phyloP scores from a whole-genome alignment of 495 filamentous ascomycete genomes.

The Chlorociboria aeruginascens region DNA sequence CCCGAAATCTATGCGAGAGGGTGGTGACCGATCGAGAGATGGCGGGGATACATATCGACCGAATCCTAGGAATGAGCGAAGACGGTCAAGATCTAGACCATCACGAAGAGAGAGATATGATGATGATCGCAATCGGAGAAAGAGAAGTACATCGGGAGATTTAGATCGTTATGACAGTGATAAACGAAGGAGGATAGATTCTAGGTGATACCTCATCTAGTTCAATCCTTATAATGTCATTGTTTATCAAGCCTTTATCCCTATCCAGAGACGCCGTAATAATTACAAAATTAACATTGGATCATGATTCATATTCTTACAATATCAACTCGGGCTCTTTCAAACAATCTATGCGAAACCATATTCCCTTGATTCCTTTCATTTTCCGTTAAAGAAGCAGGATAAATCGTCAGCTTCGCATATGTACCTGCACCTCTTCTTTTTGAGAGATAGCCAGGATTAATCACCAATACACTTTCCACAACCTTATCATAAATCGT shows the following conservation, averaged over 20 bases:
- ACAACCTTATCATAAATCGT: constrained; percentile 37
- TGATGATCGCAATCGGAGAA: constrained; percentile 41
- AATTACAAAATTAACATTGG: not conserved
- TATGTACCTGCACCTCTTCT: constrained; percentile 69
- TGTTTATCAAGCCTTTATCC: not conserved
- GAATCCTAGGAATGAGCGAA: constrained; percentile 1
- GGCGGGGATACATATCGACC: constrained; percentile 21
- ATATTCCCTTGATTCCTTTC: constrained; percentile 31
- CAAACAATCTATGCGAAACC: constrained; percentile 55
- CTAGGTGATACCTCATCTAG: constrained; percentile 8
- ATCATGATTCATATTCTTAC: constrained; percentile 47
- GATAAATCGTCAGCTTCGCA: constrained; percentile 62
- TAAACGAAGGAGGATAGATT: constrained; percentile 54
- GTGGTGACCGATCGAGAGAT: constrained; percentile 21
- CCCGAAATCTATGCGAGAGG: constrained; percentile 21
- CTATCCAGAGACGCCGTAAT: not conserved
- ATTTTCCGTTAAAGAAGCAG: constrained; percentile 42
- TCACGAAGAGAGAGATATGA: constrained; percentile 34
- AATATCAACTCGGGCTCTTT: constrained; percentile 77
- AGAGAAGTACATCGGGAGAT: constrained; percentile 53
- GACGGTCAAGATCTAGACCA: constrained; percentile 29
- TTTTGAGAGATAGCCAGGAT: constrained; percentile 81
- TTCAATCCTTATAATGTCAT: constrained; percentile 3
- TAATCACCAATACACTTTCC: constrained; percentile 74
- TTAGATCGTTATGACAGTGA: constrained; percentile 45